These are phyloP conservation scores for Leucosporidium scottii DNA, from an alignment of 768 basidiomycete genomes.

Conservation along the genomic window DNA sequence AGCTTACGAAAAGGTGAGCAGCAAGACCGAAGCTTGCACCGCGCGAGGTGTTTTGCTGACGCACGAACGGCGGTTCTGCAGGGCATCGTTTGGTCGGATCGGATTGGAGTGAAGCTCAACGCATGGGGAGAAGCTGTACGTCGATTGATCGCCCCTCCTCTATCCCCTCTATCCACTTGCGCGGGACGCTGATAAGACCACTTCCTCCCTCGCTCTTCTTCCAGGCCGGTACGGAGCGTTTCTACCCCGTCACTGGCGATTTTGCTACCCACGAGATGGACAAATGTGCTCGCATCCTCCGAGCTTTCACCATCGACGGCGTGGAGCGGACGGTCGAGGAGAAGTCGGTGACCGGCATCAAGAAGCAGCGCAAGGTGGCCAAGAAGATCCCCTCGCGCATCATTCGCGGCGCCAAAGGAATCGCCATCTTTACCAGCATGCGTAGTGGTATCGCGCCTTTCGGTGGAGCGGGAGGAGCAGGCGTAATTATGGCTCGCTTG, in stretches of 20 bases:
- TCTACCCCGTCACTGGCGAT: slow-evolving; percentile 26
- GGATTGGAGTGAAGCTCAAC: slow-evolving; percentile 15
- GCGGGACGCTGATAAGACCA: not conserved
- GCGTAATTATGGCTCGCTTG: slow-evolving; percentile 16
- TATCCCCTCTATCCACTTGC: not conserved
- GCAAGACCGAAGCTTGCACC: too few relatives aligned
- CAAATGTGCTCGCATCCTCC: slow-evolving; percentile 36
- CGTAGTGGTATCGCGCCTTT: slow-evolving; percentile 28
- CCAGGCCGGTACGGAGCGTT: slow-evolving; percentile 15
- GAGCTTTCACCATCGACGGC: slow-evolving; percentile 34
- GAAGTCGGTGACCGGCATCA: slow-evolving; percentile 6
- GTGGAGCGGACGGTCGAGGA: slow-evolving; percentile 2
- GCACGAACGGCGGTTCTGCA: not conserved
- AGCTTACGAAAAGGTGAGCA: not conserved
- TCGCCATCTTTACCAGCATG: slow-evolving; percentile 35
- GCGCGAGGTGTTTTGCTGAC: too few relatives aligned
- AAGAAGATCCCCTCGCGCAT: slow-evolving; percentile 36
- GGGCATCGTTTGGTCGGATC: slow-evolving; percentile 21
- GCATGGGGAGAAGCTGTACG: not conserved
- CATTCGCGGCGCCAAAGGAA: slow-evolving; percentile 22
- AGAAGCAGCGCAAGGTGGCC: slow-evolving; percentile 30
- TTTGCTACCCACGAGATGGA: slow-evolving; percentile 26
- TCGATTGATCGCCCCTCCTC: not conserved
- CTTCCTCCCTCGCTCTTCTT: not conserved
- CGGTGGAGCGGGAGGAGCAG: slow-evolving; percentile 19